A percentile compares a stretch with the other conserved stretches of the same genome.
phyloP scores from a whole-genome alignment of 495 filamentous ascomycete genomes.

The Penicillium lagena region DNA sequence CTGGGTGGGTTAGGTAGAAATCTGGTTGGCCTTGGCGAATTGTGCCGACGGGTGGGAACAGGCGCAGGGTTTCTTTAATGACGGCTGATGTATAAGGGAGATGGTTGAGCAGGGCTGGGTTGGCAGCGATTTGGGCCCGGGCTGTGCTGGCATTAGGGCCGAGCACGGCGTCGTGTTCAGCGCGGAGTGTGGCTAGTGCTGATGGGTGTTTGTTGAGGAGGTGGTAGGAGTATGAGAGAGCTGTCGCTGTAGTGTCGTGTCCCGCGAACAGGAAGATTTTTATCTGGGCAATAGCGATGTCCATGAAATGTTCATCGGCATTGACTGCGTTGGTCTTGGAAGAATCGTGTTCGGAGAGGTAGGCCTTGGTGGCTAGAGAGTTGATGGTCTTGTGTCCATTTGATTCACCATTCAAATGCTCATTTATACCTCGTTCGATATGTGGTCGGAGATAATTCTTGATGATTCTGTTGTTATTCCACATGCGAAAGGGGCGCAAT shows the following conservation, averaged over 20 bases:
- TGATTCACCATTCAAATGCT: too few relatives aligned
- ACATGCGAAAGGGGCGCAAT: too few relatives aligned
- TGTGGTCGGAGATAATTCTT: too few relatives aligned
- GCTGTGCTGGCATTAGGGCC: slow-evolving; percentile 18
- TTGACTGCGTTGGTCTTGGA: too few relatives aligned
- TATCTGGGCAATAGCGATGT: too few relatives aligned
- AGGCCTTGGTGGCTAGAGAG: too few relatives aligned
- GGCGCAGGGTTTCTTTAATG: slow-evolving; percentile 42
- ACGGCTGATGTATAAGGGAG: slow-evolving; percentile 39
- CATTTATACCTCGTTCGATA: too few relatives aligned
- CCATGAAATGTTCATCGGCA: too few relatives aligned
- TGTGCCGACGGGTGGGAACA: slow-evolving; percentile 25
- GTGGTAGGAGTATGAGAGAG: slow-evolving; percentile 30
- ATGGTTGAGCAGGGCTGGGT: slow-evolving; percentile 33
- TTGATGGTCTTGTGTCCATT: too few relatives aligned
- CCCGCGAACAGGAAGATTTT: slow-evolving; percentile 25
- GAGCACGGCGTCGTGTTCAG: slow-evolving; percentile 39
- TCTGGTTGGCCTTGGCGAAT: slow-evolving; percentile 14
- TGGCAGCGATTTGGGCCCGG: slow-evolving; percentile 10
- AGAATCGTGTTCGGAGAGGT: too few relatives aligned
- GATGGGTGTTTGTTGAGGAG: slow-evolving; percentile 39
- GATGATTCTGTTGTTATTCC: too few relatives aligned
- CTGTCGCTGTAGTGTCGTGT: slow-evolving; percentile 28
- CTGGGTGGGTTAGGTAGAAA: not conserved
- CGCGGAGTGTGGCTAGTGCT: slow-evolving; percentile 26